phyloP scores from a whole-genome alignment of 805 yeast genomes.

The Yamadazyma ubonensis region DNA sequence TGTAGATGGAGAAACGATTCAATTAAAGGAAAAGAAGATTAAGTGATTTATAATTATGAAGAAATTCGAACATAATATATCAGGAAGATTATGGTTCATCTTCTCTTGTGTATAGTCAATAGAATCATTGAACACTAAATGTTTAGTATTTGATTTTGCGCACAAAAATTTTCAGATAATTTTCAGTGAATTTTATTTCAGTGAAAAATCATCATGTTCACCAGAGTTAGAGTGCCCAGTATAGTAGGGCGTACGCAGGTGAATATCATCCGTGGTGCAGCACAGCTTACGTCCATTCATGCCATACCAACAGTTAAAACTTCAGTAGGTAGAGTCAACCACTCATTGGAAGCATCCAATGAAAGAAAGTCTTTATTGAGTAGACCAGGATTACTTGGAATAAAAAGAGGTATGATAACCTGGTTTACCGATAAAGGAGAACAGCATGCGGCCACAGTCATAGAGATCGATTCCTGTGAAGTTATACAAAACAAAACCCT shows the following conservation, averaged over 20 bases:
- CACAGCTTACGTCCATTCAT: conserved; percentile 49
- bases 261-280: conserved; percentile 22
- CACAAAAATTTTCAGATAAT: conserved; percentile 5
- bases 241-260: conserved; percentile 1
- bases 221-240: conserved; percentile 2
- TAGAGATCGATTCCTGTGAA: conserved; percentile 86
- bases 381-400: conserved; percentile 83
- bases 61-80: too few species aligned
- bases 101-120: conserved; percentile 13
- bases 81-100: too few species aligned
- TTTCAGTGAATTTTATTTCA: neutral
- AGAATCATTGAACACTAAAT: neutral
- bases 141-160: neutral
- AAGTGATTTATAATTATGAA: conserved; percentile 55
- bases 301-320: conserved; percentile 51
- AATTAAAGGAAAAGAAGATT: conserved; percentile 87
- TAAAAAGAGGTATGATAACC: conserved; percentile 88
- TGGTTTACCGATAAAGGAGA: conserved; percentile 72
- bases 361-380: conserved; percentile 66
- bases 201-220: conserved; percentile 4
- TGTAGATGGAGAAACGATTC: conserved; percentile 86
- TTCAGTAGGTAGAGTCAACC: conserved; percentile 52
- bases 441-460: conserved; percentile 78
- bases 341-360: conserved; percentile 68
- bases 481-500: conserved; percentile 71